Conservation (phyloP, 1,139 yeast genomes). For the Zhuliangozyma blackwelliae region DNA sequence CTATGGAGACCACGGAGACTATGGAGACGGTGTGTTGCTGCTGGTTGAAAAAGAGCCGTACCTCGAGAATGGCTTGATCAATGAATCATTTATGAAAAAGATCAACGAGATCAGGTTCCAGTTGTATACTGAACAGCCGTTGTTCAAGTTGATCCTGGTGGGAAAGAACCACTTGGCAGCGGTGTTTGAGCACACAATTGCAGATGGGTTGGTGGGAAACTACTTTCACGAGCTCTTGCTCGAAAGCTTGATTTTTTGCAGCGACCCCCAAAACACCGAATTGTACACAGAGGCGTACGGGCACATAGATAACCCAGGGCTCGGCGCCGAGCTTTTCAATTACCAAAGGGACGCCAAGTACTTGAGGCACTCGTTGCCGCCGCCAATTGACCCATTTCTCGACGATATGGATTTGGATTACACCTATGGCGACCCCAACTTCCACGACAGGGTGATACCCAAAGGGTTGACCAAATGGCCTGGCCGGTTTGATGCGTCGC, state of each 20-base stretch:
- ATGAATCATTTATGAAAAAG: constrained; percentile 25
- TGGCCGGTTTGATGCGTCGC: constrained; percentile 26
- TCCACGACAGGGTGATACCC: constrained; percentile 23
- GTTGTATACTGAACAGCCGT: constrained; percentile 23
- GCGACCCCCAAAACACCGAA: constrained; percentile 5
- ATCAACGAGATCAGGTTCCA: constrained; percentile 20
- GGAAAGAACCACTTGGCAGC: constrained; percentile 22
- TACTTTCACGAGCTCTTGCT: constrained; percentile 36
- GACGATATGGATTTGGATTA: constrained; percentile 24
- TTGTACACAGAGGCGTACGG: constrained; percentile 13
- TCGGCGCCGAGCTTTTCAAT: constrained; percentile 17
- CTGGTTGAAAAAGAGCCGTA: constrained; percentile 10
- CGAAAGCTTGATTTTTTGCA: constrained; percentile 20
- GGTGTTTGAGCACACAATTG: constrained; percentile 38
- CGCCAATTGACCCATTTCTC: constrained; percentile 29
- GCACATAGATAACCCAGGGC: constrained; percentile 1
- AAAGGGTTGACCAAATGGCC: constrained; percentile 24
- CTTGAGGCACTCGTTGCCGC: constrained; percentile 28
- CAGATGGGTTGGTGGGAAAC: constrained; percentile 40
- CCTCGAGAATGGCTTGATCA: constrained; percentile 17
- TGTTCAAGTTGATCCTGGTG: constrained; percentile 27
- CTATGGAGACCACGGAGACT: constrained; percentile 14
- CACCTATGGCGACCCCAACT: constrained; percentile 19
- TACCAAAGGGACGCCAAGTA: constrained; percentile 14
- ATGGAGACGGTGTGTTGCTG: constrained; percentile 13